A percentile compares a stretch with the other conserved stretches of the same genome.
Conservation (phyloP, 495 filamentous ascomycete genomes). For the Tuber microsphaerosporum region DNA sequence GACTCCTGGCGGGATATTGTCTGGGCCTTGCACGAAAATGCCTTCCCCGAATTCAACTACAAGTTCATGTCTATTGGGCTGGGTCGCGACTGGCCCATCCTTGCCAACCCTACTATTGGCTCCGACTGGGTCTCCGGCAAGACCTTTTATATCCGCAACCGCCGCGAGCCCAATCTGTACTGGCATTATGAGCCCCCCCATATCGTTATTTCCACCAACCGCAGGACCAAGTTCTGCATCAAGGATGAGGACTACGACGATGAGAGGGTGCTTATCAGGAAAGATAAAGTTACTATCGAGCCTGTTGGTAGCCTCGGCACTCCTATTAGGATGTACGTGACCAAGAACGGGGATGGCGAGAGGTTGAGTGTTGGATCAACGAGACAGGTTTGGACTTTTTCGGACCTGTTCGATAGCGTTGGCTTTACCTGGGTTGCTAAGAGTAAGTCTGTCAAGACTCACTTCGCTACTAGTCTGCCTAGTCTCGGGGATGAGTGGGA, state of each 20-base stretch:
- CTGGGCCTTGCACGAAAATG: not conserved
- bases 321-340: not conserved
- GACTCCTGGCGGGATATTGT: not conserved
- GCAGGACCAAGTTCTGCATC: constrained; percentile 20
- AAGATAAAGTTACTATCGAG: constrained; percentile 3
- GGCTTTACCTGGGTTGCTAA: constrained; percentile 6
- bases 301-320: not conserved
- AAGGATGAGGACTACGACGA: not conserved
- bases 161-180: constrained; percentile 14
- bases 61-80: not conserved
- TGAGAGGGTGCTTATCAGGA: constrained; percentile 5
- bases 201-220: not conserved
- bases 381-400: not conserved
- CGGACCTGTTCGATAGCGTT: not conserved
- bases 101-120: constrained; percentile 1
- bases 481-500: constrained; percentile 13
- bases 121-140: constrained; percentile 18
- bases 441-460: not conserved
- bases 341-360: not conserved
- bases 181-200: constrained; percentile 4
- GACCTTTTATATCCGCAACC: constrained; percentile 27
- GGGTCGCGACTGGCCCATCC: constrained; percentile 4
- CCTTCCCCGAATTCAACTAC: constrained; percentile 1
- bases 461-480: not conserved
- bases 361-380: not conserved